A percentile compares a stretch with the other conserved stretches of the same genome.
These are phyloP conservation scores for Penicillium occitanis DNA, from an alignment of 2,329 filamentous ascomycete genomes.

Conservation along the genomic window DNA sequence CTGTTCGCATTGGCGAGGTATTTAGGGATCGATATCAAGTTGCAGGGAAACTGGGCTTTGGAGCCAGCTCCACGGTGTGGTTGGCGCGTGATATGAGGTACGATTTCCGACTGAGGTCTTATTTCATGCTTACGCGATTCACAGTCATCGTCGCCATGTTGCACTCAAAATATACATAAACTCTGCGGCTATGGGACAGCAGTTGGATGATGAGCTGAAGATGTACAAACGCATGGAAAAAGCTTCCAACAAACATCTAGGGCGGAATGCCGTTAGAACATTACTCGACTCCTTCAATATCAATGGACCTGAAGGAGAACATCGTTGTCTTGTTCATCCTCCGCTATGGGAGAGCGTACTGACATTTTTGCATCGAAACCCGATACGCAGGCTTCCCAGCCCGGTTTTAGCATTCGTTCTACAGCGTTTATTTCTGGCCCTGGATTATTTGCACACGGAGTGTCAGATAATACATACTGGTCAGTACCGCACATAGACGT, in stretches of 20 bases:
- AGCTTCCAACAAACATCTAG: constrained; percentile 30
- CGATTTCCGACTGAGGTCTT: constrained; percentile 10
- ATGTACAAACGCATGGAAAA: constrained; percentile 46
- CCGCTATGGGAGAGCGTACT: constrained; percentile 48
- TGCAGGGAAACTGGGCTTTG: constrained; percentile 40
- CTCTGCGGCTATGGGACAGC: constrained; percentile 30
- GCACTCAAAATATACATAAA: constrained; percentile 34
- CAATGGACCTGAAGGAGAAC: constrained; percentile 17
- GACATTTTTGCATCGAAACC: constrained; percentile 44
- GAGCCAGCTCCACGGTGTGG: constrained; percentile 39
- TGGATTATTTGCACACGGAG: constrained; percentile 51
- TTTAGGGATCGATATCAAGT: constrained; percentile 35
- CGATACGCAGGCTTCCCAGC: constrained; percentile 21
- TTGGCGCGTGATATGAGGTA: constrained; percentile 38
- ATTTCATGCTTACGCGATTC: background rate
- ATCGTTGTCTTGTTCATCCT: constrained; percentile 41
- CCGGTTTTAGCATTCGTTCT: constrained; percentile 40
- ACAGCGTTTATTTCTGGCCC: constrained; percentile 42
- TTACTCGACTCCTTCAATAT: constrained; percentile 17
- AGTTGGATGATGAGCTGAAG: constrained; percentile 40
- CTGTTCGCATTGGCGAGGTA: constrained; percentile 33
- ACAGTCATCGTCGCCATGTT: constrained; percentile 32
- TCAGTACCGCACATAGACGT: constrained; percentile 27
- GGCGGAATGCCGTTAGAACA: constrained; percentile 27
- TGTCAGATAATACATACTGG: constrained; percentile 50